These are phyloP conservation scores for Passiflora organensis DNA, from an alignment of 345 rosid species.

Conservation along the genomic window DNA sequence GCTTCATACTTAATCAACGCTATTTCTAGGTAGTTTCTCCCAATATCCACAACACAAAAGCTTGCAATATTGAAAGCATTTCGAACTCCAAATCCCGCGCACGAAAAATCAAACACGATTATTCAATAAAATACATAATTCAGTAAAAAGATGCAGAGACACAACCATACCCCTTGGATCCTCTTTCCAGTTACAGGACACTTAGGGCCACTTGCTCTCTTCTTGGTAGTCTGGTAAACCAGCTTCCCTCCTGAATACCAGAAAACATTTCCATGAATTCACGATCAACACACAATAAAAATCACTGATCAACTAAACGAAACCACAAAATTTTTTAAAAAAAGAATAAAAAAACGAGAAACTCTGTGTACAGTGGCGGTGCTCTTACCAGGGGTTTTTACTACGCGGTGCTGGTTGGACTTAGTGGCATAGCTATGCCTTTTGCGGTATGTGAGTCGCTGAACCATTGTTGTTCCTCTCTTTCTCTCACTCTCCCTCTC, in stretches of 20 bases:
- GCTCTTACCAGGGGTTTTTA: slow-evolving; percentile 78
- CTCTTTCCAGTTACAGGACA: slow-evolving; percentile 34
- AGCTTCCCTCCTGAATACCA: slow-evolving; percentile 22
- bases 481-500: background rate
- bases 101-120: too few relatives aligned
- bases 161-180: slow-evolving; percentile 27
- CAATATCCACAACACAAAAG: too few relatives aligned
- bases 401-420: slow-evolving; percentile 84
- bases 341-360: background rate
- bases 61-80: too few relatives aligned
- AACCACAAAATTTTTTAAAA: background rate
- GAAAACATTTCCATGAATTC: background rate
- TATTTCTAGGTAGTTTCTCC: too few relatives aligned
- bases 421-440: slow-evolving; percentile 96
- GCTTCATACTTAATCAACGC: too few relatives aligned
- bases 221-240: slow-evolving; percentile 28
- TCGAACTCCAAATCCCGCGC: too few relatives aligned
- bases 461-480: slow-evolving; percentile 47
- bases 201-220: slow-evolving; percentile 33
- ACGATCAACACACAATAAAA: background rate
- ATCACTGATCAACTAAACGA: background rate
- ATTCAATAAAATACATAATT: background rate
- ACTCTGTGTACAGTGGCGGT: background rate
- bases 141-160: background rate
- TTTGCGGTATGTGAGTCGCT: slow-evolving; percentile 76